Conservation (phyloP, 257 asterid species). For the Phtheirospermum japonicum region DNA sequence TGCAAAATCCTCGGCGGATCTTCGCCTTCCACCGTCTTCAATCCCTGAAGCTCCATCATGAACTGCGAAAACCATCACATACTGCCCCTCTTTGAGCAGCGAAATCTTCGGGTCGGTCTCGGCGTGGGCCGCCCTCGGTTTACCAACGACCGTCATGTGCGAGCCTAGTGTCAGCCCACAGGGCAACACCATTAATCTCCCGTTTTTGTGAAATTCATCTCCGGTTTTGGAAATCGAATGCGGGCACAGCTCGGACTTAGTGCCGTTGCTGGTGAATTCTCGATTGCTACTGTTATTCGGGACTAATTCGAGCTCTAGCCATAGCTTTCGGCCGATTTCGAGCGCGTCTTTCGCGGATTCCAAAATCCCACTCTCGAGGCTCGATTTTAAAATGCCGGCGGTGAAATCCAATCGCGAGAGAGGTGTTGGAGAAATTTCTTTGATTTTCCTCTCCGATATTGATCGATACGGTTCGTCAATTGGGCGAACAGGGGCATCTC, state of each 20-base stretch:
- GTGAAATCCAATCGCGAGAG: conserved; percentile 57
- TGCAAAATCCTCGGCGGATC: conserved; percentile 92
- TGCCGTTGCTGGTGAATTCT: conserved; percentile 18
- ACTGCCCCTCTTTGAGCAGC: conserved; percentile 64
- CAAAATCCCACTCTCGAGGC: conserved; percentile 44
- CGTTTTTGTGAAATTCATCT: conserved; percentile 46
- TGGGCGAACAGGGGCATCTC: conserved; percentile 68
- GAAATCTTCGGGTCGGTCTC: conserved; percentile 82
- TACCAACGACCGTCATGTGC: conserved; percentile 75
- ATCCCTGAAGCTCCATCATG: conserved; percentile 91
- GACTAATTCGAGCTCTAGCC: conserved; percentile 62
- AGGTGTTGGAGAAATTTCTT: no score
- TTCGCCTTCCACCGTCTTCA: conserved; percentile 88
- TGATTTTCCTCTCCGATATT: conserved; percentile 38
- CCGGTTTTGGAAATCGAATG: conserved; percentile 56
- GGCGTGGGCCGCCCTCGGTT: conserved; percentile 66
- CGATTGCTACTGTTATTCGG: conserved; percentile 23
- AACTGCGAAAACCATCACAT: conserved; percentile 87
- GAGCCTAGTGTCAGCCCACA: conserved; percentile 90
- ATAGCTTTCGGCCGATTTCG: conserved; percentile 61
- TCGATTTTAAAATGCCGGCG: conserved; percentile 46
- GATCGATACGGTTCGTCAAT: conserved; percentile 44
- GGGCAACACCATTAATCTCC: conserved; percentile 62
- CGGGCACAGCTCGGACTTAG: conserved; percentile 50
- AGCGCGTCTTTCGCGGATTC: conserved; percentile 70